A percentile compares a stretch with the other conserved stretches of the same genome.
Conservation (phyloP, 2,329 filamentous ascomycete species). For the Penicillium italicum region DNA sequence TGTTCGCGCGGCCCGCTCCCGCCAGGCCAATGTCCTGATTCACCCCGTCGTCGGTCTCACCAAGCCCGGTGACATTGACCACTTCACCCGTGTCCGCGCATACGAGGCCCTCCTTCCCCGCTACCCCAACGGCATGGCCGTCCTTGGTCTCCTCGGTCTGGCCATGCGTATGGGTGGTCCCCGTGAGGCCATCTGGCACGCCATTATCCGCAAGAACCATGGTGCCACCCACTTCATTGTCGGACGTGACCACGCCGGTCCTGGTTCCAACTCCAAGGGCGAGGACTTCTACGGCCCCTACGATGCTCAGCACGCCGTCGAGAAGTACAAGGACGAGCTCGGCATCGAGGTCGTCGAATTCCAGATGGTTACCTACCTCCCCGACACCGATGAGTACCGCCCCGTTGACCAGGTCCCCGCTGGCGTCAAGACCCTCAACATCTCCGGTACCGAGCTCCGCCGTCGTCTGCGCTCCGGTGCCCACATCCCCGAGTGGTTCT, state of each 20-base stretch:
- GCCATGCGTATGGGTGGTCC: slow-evolving; percentile 99
- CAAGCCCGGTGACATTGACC: slow-evolving; percentile 98
- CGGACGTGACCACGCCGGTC: slow-evolving; percentile 94
- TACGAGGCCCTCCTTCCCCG: slow-evolving; percentile 95
- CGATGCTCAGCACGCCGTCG: slow-evolving; percentile 91
- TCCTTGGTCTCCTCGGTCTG: slow-evolving; percentile 86
- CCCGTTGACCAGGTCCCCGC: slow-evolving; percentile 84
- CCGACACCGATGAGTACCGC: slow-evolving; percentile 93
- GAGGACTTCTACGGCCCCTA: slow-evolving; percentile 98
- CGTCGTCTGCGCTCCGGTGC: slow-evolving; percentile 84
- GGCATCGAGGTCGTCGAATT: slow-evolving; percentile 99
- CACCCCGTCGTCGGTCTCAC: slow-evolving; percentile 97
- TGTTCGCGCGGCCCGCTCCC: slow-evolving; percentile 88
- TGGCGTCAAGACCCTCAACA: slow-evolving; percentile 81
- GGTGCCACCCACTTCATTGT: slow-evolving; percentile 99
- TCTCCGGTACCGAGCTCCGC: slow-evolving; percentile 86
- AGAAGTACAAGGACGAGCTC: slow-evolving; percentile 94
- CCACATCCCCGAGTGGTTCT: slow-evolving; percentile 99
- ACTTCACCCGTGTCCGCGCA: slow-evolving; percentile 98
- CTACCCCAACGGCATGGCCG: slow-evolving; percentile 99
- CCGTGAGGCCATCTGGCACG: slow-evolving; percentile 98
- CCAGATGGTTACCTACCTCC: slow-evolving; percentile 99
- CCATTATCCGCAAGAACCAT: slow-evolving; percentile 99
- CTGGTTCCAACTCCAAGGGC: slow-evolving; percentile 96
- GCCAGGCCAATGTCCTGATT: slow-evolving; percentile 98